phyloP scores from a whole-genome alignment of 148 eudicot species.

The Fagopyrum homotropicum region DNA sequence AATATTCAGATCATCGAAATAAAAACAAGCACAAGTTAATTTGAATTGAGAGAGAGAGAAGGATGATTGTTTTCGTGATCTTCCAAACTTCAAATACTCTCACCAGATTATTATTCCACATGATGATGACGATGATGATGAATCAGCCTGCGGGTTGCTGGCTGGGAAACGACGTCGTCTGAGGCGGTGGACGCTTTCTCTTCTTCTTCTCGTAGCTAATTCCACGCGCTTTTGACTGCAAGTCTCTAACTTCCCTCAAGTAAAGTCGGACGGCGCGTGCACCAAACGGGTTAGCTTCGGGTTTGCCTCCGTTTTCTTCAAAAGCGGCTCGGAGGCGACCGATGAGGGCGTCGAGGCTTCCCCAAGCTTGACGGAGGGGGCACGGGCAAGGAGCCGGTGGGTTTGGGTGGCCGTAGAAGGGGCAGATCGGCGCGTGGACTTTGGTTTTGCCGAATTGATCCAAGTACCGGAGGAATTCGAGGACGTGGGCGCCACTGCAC shows the following conservation, averaged over 20 bases:
- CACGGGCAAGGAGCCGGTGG: conserved; percentile 33
- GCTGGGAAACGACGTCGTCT: not conserved
- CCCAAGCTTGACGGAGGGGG: conserved; percentile 35
- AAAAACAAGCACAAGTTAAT: not conserved
- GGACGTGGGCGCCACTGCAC: conserved; percentile 29
- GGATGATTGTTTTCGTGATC: conserved; percentile 1
- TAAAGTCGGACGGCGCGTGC: conserved; percentile 28
- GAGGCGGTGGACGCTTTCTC: conserved; percentile 12
- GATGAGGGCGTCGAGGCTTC: conserved; percentile 31
- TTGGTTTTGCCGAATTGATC: conserved; percentile 29
- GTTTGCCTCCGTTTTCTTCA: conserved; percentile 32
- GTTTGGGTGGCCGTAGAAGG: conserved; percentile 32
- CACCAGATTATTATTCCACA: conserved; percentile 7
- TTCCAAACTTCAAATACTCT: conserved; percentile 4
- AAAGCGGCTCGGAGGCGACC: conserved; percentile 31
- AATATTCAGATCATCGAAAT: conserved; percentile 8
- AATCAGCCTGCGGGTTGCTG: not conserved
- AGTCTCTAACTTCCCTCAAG: conserved; percentile 26
- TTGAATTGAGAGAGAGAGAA: not conserved
- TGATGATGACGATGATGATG: not conserved
- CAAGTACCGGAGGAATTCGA: conserved; percentile 19
- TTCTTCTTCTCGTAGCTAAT: conserved; percentile 35
- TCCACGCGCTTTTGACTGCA: conserved; percentile 34
- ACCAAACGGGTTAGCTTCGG: conserved; percentile 29
- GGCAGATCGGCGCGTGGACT: conserved; percentile 27